These are phyloP conservation scores for Boletellus dicymbophilus DNA, from an alignment of 1,284 basidiomycete genomes.

Conservation along the genomic window DNA sequence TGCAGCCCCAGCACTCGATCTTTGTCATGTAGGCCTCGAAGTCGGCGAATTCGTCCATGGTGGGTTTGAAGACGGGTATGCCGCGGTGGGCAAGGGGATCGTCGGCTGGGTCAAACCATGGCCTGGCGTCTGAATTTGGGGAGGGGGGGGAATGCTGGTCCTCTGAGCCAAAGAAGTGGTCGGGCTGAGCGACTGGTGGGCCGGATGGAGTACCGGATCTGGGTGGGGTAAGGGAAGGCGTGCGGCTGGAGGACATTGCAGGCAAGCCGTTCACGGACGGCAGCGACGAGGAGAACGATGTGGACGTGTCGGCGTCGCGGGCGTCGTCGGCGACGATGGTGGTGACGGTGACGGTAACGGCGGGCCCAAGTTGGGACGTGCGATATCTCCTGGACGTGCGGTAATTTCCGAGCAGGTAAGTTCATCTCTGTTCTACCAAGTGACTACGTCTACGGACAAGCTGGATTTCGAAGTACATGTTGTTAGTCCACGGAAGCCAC, in stretches of 20 bases:
- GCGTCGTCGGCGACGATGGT: conserved; percentile 10
- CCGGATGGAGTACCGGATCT: conserved; percentile 45
- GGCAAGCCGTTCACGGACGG: not conserved
- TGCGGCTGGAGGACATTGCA: conserved; percentile 20
- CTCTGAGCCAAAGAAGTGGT: conserved; percentile 75
- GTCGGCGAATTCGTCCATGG: conserved; percentile 85
- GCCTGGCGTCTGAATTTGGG: conserved; percentile 56
- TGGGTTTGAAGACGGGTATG: conserved; percentile 93
- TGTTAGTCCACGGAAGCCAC: too few relatives aligned
- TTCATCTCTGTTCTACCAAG: too few relatives aligned
- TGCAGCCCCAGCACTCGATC: conserved; percentile 86
- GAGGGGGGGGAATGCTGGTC: conserved; percentile 54
- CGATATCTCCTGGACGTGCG: conserved; percentile 14
- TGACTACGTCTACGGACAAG: too few relatives aligned
- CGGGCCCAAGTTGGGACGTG: not conserved
- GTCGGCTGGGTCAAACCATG: conserved; percentile 76
- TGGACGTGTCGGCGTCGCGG: conserved; percentile 5
- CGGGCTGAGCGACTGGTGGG: conserved; percentile 63
- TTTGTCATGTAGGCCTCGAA: conserved; percentile 88
- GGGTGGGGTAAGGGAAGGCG: conserved; percentile 54
- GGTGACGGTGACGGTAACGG: conserved; percentile 1
- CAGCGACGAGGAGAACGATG: not conserved
- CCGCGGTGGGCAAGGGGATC: conserved; percentile 85
- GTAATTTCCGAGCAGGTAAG: conserved; percentile 14
- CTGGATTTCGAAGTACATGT: too few relatives aligned